phyloP scores from a whole-genome alignment of 192 early-diverging fungal species.

The Pilobolus umbonatus region DNA sequence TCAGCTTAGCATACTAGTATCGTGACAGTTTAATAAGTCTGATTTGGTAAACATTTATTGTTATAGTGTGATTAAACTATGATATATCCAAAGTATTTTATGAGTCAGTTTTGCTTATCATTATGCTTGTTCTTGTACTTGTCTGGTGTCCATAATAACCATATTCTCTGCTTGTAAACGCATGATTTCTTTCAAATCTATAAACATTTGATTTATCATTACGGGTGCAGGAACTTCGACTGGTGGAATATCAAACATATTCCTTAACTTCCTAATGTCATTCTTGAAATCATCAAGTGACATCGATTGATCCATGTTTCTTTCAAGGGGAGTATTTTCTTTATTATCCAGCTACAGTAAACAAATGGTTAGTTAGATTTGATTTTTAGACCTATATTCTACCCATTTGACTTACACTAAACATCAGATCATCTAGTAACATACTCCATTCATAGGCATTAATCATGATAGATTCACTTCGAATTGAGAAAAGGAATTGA shows the following conservation, averaged over 20 bases:
- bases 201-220: conserved; percentile 32
- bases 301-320: not conserved
- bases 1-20: no score
- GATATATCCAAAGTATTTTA: no score
- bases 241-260: conserved; percentile 41
- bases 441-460: conserved; percentile 38
- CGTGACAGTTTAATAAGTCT: no score
- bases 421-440: conserved; percentile 29
- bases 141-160: no score
- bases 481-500: conserved; percentile 31
- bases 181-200: conserved; percentile 37
- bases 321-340: not conserved
- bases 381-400: not conserved
- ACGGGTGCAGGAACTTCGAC: conserved; percentile 20
- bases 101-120: no score
- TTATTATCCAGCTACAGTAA: not conserved
- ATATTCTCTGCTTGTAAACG: conserved; percentile 32
- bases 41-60: no score
- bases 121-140: no score
- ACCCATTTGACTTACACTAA: conserved; percentile 18
- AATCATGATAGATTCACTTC: conserved; percentile 30
- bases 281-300: conserved; percentile 11
- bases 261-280: conserved; percentile 10
- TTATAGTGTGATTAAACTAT: no score
- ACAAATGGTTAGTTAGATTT: not conserved